Conservation (phyloP, 805 yeast genomes). For the Yarrowia yakushimensis region DNA sequence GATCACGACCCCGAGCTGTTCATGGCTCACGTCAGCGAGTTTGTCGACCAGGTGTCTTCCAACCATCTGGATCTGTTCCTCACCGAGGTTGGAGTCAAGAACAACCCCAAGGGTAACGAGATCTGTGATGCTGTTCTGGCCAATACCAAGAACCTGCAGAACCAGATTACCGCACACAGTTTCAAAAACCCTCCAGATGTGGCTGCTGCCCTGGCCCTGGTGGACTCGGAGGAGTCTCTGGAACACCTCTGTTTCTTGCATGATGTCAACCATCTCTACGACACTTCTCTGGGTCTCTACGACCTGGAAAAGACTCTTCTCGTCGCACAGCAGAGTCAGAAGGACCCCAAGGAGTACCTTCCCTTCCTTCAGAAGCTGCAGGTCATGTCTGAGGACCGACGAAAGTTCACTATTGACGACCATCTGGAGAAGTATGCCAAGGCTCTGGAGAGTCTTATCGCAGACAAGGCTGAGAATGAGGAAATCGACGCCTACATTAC, state of each 20-base stretch:
- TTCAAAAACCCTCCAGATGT: constrained; percentile 87
- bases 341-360: constrained; percentile 94
- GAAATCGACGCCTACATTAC: constrained; percentile 70
- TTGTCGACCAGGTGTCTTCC: constrained; percentile 65
- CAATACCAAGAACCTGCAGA: constrained; percentile 57
- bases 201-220: constrained; percentile 64
- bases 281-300: constrained; percentile 75
- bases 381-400: constrained; percentile 60
- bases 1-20: constrained; percentile 80
- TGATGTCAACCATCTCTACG: constrained; percentile 80
- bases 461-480: constrained; percentile 34
- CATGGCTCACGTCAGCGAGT: constrained; percentile 55
- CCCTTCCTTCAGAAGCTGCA: constrained; percentile 84
- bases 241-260: constrained; percentile 86
- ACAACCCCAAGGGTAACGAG: constrained; percentile 53
- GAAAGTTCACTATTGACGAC: constrained; percentile 75
- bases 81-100: constrained; percentile 40
- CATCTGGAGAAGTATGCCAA: constrained; percentile 61
- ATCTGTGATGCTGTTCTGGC: constrained; percentile 69
- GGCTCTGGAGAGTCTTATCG: constrained; percentile 68
- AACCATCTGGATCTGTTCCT: constrained; percentile 83
- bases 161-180: constrained; percentile 86
- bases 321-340: constrained; percentile 94
- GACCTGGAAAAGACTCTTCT: constrained; percentile 74
- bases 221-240: constrained; percentile 61